Conservation (phyloP, 306 rosid species). For the Astragalus glycyphyllos region DNA sequence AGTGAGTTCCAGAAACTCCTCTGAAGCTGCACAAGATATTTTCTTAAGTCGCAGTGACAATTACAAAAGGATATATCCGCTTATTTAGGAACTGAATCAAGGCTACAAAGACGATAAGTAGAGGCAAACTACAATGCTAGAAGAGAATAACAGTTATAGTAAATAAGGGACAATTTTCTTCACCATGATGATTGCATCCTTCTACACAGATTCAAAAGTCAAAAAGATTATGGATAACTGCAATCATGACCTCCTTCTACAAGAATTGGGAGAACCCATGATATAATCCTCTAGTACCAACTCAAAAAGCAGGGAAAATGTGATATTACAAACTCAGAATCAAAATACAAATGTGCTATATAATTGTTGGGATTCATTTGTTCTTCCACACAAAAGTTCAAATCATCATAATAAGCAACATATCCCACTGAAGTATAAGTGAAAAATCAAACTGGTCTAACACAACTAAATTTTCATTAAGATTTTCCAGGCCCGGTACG, state of each 20-base stretch:
- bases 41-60: conserved; percentile 33
- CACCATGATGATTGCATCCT: conserved; percentile 36
- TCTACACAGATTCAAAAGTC: conserved; percentile 27
- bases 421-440: conserved; percentile 1
- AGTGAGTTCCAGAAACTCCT: conserved; percentile 91
- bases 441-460: conserved; percentile 26
- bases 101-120: conserved; percentile 4
- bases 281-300: conserved; percentile 22
- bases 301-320: conserved; percentile 21
- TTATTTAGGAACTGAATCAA: conserved; percentile 21
- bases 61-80: background rate
- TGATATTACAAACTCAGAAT: background rate
- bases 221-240: conserved; percentile 17
- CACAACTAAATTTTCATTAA: background rate
- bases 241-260: conserved; percentile 6
- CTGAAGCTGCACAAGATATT: conserved; percentile 75
- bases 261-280: background rate
- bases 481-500: background rate
- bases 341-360: background rate
- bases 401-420: conserved; percentile 37
- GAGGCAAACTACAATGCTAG: background rate
- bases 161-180: conserved; percentile 17
- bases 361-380: background rate
- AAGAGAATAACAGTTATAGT: background rate
- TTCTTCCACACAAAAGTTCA: conserved; percentile 18